These are phyloP conservation scores for Acanthamoeba lenticulata DNA, from an alignment of 208 protist species.

Conservation along the genomic window DNA sequence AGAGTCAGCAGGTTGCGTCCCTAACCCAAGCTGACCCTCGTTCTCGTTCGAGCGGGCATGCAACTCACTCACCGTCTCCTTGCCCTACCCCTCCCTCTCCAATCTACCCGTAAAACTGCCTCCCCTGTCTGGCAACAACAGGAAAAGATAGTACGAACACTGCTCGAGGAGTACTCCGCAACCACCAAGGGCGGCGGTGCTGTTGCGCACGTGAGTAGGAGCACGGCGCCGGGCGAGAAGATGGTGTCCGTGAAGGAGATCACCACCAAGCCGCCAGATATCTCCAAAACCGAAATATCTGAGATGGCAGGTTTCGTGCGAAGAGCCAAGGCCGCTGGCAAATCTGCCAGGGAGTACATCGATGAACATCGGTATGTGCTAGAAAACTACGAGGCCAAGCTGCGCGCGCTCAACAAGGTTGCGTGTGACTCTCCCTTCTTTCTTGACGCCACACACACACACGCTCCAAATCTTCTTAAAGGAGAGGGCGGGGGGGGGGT, in stretches of 20 bases:
- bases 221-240: neutral
- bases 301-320: neutral
- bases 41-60: neutral
- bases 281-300: neutral
- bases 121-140: neutral
- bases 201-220: neutral
- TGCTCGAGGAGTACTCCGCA: neutral
- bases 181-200: neutral
- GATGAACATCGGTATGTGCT: neutral
- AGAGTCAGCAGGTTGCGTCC: constrained; percentile 13
- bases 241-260: neutral
- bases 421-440: neutral
- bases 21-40: neutral
- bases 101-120: too few relatives aligned
- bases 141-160: neutral
- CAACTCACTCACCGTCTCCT: too few relatives aligned
- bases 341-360: neutral
- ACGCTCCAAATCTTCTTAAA: too few relatives aligned
- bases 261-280: neutral
- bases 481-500: neutral
- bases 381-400: neutral
- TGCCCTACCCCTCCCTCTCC: too few relatives aligned
- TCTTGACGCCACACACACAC: too few relatives aligned
- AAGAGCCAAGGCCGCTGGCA: neutral
- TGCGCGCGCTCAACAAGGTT: neutral